Evolutionary conservation across 495 filamentous ascomycete species (phyloP), one percentile per base, ranked within the genome.

Genomic region (Penicillium maclennaniae): DNA sequence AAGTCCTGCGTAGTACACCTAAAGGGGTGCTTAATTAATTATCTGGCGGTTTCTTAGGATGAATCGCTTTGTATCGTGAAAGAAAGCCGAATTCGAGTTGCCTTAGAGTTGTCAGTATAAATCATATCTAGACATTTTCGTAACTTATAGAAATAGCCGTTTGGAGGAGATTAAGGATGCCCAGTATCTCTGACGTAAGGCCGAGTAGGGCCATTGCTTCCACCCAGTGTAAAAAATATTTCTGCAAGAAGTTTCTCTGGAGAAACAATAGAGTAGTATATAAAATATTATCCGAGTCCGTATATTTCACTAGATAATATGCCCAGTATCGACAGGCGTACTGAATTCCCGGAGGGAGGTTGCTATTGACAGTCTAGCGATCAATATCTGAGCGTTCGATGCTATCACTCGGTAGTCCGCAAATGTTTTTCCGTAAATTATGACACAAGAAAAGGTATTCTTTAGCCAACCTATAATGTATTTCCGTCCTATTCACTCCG

Each of bases 321-420:
- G 19, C 20, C 45, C 71, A 83, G 53, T 75, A 76, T 15, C 60
- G 64, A 61, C 74, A 80, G 23, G 70, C 58, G 49, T 80, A 74
- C 53, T 63, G 58, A n/a, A 72, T 25, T 37, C 67, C 63, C 23
- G 60, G 7, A 45, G 65, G 56, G 21, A 79, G 41, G 49, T 52
- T 47, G 0, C 65, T 17, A 14, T 37, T 16, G 43, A 73, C 62
- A 17, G 8, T 43, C 12, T 49, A 17, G 25, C 6, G 3, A 48
- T 62, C 34, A 25, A 75, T 62, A 7, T 72, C 59, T 2, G 0
- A 47, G 38, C 52, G 45, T 21, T 55, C 43, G 41, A 43, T 37
- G 6, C 10, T 7, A 7, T 37, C 2, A 20, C 50, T 47, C 52
- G 31, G 26, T 1, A 75, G 52, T 16, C 59, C 51, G 50, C 71